A percentile compares a stretch with the other conserved stretches of the same genome.
These are phyloP conservation scores for Glarea lozoyensis DNA, from an alignment of 495 filamentous ascomycete genomes.

Conservation along the genomic window DNA sequence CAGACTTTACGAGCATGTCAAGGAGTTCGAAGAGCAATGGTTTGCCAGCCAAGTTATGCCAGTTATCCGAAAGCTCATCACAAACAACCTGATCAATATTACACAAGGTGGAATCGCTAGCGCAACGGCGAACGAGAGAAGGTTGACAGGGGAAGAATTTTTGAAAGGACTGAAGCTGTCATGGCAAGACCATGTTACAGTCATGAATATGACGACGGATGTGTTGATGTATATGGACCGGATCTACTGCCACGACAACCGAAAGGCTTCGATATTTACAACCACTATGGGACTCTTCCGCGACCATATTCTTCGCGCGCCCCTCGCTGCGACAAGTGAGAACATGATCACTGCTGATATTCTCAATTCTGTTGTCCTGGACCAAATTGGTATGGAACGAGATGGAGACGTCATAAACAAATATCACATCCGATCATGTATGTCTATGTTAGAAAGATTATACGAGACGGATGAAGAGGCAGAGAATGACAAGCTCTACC, in stretches of 20 bases:
- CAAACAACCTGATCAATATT: slow-evolving; percentile 44
- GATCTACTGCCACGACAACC: slow-evolving; percentile 60
- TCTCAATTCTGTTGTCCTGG: slow-evolving; percentile 72
- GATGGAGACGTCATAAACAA: slow-evolving; percentile 86
- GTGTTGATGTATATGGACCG: slow-evolving; percentile 99
- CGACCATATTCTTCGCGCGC: slow-evolving; percentile 59
- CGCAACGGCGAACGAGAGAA: slow-evolving; percentile 63
- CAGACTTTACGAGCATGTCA: slow-evolving; percentile 71
- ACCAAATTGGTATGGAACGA: slow-evolving; percentile 87
- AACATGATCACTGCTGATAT: slow-evolving; percentile 53
- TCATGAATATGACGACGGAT: slow-evolving; percentile 96
- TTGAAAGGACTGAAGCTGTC: slow-evolving; percentile 62
- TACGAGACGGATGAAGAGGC: slow-evolving; percentile 73
- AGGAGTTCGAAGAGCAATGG: slow-evolving; percentile 71
- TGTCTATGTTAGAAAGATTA: slow-evolving; percentile 85
- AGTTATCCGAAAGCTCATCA: slow-evolving; percentile 51
- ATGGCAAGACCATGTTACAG: slow-evolving; percentile 83
- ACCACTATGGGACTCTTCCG: slow-evolving; percentile 81
- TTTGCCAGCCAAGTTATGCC: slow-evolving; percentile 59
- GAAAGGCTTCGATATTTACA: slow-evolving; percentile 70
- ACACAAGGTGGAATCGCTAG: slow-evolving; percentile 35
- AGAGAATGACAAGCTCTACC: slow-evolving; percentile 70
- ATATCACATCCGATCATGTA: slow-evolving; percentile 68
- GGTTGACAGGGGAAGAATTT: slow-evolving; percentile 76
- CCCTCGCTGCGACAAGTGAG: slow-evolving; percentile 27